Base-by-base conservation (phyloP, 371 early-diverging fungal species). In the Chytridiales sp. region DNA sequence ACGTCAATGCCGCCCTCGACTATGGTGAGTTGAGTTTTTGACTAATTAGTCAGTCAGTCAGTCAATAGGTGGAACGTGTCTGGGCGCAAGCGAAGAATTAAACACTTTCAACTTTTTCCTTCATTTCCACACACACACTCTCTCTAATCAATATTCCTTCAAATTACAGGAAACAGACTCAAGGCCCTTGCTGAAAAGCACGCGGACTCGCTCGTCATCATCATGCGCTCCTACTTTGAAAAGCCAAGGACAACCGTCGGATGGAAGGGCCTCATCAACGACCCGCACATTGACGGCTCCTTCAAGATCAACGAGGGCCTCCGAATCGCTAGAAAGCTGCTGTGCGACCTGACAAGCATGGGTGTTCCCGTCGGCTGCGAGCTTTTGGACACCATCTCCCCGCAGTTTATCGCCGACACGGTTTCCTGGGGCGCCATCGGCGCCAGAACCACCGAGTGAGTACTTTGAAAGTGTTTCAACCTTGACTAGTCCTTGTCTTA, bases 191-290 rank as follows among this genome's bases (percentile, higher is more conserved):
- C 62, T 1, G 71, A 68, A n/a, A 53, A 66, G 53, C 53, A 68
- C 50, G 30, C 73, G 48, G 68, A 72, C 53, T 47, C 62, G 24
- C 58, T 74, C 4, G 29, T 66, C 36, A 90, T 95, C 44, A 80
- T 95, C 59, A 94, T 95, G 94, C 83, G 96, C 46, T 85, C 87
- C 43, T 95, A 94, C 82, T 95, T 95, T 76, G 96, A 95, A 75
- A 95, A 95, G 80, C 96, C 96, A 13, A 73, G 96, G 57, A 93
- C 94, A 9, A 93, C 92, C 11, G 92, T 92, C 32, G 93, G 66
- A 8, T 66, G 62, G 69, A 62, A 69, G 62, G 96, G 94, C 51
- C 79, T 93, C 42, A 92, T 95, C 74, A 95, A 94, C 69, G 95
- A 95, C 68, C 94, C 95, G 31, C 74, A 81, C 60, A 82, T 95